Evolutionary conservation across 768 basidiomycete genomes (phyloP).

Genomic region (Phlegmacium glaucopus): DNA sequence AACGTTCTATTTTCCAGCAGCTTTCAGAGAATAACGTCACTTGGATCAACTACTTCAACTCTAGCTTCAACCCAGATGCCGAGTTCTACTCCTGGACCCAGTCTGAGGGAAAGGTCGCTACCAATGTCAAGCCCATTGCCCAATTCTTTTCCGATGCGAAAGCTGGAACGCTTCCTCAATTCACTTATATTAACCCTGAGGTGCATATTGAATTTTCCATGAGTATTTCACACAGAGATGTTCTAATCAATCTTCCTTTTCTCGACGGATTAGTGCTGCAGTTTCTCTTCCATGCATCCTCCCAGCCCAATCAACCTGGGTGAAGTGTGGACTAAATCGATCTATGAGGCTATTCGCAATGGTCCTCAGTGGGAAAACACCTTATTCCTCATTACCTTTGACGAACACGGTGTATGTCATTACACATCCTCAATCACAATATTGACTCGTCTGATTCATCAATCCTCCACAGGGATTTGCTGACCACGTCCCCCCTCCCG

Average conservation of each 20-base stretch:
- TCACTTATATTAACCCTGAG: constrained; percentile 25
- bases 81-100: constrained; percentile 21
- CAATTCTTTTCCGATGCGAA: constrained; percentile 27
- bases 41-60: constrained; percentile 27
- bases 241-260: neutral
- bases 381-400: constrained; percentile 28
- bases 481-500: constrained; percentile 30
- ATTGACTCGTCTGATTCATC: too few species aligned
- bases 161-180: constrained; percentile 22
- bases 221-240: too few species aligned
- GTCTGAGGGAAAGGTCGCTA: constrained; percentile 9
- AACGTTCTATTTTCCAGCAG: constrained; percentile 25
- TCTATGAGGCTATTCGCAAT: constrained; percentile 28
- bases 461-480: constrained; percentile 18
- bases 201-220: neutral
- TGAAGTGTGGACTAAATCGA: constrained; percentile 25
- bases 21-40: constrained; percentile 18
- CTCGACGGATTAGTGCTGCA: constrained; percentile 15
- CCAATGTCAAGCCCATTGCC: constrained; percentile 20
- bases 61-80: constrained; percentile 19
- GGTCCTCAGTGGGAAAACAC: constrained; percentile 26
- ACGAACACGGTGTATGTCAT: constrained; percentile 22
- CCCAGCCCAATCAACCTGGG: constrained; percentile 21
- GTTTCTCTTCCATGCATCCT: constrained; percentile 24
- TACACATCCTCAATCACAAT: too few species aligned